Percentiles rank a stretch among this genome's conserved stretches.
Evolutionary conservation across 495 filamentous ascomycete species (phyloP).

Genomic region (Trichoderma virens): DNA sequence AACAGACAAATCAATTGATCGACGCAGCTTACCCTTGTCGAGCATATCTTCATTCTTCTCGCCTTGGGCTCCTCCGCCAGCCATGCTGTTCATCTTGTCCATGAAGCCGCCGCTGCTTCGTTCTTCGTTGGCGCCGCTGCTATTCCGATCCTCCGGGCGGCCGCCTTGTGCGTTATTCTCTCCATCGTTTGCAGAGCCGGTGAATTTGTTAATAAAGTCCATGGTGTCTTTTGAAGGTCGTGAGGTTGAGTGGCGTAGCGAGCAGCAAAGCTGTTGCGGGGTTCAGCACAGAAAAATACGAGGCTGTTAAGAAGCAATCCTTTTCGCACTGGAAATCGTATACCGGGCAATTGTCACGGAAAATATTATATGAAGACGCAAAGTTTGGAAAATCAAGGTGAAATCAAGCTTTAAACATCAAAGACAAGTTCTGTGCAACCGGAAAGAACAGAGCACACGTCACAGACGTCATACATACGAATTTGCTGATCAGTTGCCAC

Average conservation of each 20-base stretch:
- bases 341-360: no score
- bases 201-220: constrained; percentile 11
- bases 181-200: background rate
- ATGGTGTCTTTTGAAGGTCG: no score
- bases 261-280: no score
- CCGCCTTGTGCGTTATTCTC: background rate
- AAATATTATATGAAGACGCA: no score
- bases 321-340: no score
- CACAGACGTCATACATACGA: background rate
- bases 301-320: no score
- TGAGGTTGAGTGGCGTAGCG: no score
- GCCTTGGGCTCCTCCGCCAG: constrained; percentile 55
- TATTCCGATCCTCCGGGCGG: background rate
- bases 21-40: constrained; percentile 43
- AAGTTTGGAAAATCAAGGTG: background rate
- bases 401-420: background rate
- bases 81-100: constrained; percentile 51
- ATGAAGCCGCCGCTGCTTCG: constrained; percentile 37
- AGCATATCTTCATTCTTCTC: constrained; percentile 65
- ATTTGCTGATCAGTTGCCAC: background rate
- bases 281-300: no score
- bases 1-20: background rate
- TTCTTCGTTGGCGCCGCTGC: background rate
- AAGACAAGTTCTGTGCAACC: background rate
- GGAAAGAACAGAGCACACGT: background rate